Percentiles rank a stretch among this genome's conserved stretches.
These are phyloP conservation scores for Lentinula boryana DNA, from an alignment of 768 basidiomycete species.

Conservation along the genomic window DNA sequence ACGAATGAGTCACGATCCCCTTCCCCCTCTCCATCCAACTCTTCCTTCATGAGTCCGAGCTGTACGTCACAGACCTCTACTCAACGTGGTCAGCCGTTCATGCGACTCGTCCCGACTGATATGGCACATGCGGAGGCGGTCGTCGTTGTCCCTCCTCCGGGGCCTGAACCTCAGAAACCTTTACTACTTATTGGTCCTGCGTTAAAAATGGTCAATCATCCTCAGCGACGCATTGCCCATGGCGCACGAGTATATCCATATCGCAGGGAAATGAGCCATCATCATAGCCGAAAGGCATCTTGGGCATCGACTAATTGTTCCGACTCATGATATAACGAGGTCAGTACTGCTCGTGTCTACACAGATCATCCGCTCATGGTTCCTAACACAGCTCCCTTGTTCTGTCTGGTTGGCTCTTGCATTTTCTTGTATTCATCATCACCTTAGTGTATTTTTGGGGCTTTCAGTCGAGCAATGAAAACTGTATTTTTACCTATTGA, in stretches of 20 bases:
- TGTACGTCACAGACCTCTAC: neutral
- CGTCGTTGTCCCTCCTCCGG: conserved; percentile 32
- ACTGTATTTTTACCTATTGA: neutral
- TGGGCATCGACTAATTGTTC: neutral
- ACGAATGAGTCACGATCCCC: conserved; percentile 29
- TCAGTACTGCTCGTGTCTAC: neutral
- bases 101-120: conserved; percentile 43
- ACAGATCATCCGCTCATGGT: neutral
- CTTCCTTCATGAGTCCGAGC: conserved; percentile 14
- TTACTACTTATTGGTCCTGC: conserved; percentile 47
- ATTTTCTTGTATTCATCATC: neutral
- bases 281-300: neutral
- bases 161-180: conserved; percentile 20
- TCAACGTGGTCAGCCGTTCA: conserved; percentile 13
- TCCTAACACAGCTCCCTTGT: neutral
- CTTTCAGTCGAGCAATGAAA: neutral
- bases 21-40: conserved; percentile 23
- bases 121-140: conserved; percentile 49
- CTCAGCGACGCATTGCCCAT: conserved; percentile 32
- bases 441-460: neutral
- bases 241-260: conserved; percentile 55
- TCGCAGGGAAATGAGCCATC: conserved; percentile 18
- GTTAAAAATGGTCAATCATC: conserved; percentile 38
- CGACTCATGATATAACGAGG: neutral
- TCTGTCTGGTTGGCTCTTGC: neutral